Conservation (phyloP, 2,329 filamentous ascomycete genomes). For the Trichoderma sp. region DNA sequence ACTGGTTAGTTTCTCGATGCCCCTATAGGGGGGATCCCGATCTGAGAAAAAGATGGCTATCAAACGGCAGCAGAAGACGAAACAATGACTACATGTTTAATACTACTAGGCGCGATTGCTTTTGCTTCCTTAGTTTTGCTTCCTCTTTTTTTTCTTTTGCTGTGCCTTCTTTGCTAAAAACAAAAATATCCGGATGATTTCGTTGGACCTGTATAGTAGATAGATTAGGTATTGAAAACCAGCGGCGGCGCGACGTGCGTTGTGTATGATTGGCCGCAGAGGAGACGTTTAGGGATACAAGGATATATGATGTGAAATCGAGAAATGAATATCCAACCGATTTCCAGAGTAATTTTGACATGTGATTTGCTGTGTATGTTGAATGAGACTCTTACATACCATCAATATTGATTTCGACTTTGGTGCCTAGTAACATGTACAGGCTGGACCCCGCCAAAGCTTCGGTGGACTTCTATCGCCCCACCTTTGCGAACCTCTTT, state of each 20-base stretch:
- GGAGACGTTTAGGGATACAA: not conserved
- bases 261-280: not conserved
- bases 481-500: constrained; percentile 11
- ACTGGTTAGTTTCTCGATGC: not conserved
- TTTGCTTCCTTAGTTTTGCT: not conserved
- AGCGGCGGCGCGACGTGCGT: not conserved
- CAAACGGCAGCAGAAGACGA: not conserved
- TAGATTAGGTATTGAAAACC: not conserved
- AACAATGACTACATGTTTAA: not conserved
- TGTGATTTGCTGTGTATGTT: not conserved
- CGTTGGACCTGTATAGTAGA: constrained; percentile 11
- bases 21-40: not conserved
- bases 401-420: not conserved
- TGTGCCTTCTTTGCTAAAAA: not conserved
- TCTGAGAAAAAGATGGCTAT: not conserved
- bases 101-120: not conserved
- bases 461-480: constrained; percentile 18
- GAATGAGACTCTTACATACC: not conserved
- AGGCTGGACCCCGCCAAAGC: constrained; percentile 11
- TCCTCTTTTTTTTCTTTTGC: not conserved
- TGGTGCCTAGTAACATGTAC: not conserved
- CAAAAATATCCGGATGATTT: not conserved
- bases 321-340: not conserved
- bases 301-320: not conserved
- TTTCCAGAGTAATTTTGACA: not conserved